Base-by-base conservation (phyloP, 495 filamentous ascomycete species). In the Neurospora africana region DNA sequence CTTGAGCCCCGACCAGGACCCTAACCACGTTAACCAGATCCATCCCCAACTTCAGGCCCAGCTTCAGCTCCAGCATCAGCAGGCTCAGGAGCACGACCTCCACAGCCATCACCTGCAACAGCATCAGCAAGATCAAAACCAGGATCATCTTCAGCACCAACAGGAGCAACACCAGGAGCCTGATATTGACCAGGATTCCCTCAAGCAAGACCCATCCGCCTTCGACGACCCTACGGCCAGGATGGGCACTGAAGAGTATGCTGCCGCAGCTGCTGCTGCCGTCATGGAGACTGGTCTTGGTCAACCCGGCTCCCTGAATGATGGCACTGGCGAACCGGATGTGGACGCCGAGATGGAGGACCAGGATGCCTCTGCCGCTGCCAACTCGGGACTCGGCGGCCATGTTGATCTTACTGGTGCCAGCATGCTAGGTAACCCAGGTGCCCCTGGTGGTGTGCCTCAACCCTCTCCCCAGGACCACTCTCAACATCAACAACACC, bases 161-260 rank as follows among this genome's bases (percentile, higher is more conserved):
- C 67, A 68, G 71, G 21, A 69, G 68, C 33, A 68, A 23, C 70
- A 53, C 17, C 38, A 33, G 37, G 67, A 70, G 27, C 40, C 78
- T 19, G 81, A 86, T 3, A 85, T 88, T n/a, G 86, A 88, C 70
- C 89, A 89, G 71, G 87, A 89, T 61, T 61, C 53, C 75, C 86
- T 87, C 9, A 87, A 88, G 75, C 85, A 86, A 75, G 82, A 89
- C 17, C 86, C 87, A 23, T 68, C 79, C 87, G 65, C 89, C 85
- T 77, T 89, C 86, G 80, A 86, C 81, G 74, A 76, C 71, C 53
- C 53, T 30, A 71, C 72, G 53, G 40, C 44, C 44, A 68, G 75
- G 11, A 78, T 80, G 76, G 72, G 69, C 2, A 83, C 87, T 30
- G 87, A 89, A 70, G 75, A 78, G 35, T 76, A 77, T 70, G 76